A percentile compares a stretch with the other conserved stretches of the same genome.
phyloP scores from a whole-genome alignment of 2,329 filamentous ascomycete genomes.

The Aspergillus versicolor region DNA sequence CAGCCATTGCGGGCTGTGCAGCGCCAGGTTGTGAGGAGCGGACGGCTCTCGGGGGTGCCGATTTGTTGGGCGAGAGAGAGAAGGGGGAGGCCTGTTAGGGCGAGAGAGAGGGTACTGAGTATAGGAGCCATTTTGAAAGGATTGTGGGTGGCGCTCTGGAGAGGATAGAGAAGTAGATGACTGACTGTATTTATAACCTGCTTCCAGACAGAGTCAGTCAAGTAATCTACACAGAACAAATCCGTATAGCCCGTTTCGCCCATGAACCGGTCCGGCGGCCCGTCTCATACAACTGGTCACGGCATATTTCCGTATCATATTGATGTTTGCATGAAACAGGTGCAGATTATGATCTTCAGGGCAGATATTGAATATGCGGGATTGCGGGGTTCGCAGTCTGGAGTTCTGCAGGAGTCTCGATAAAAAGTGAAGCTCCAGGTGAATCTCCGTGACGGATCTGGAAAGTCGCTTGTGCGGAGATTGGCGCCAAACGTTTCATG shows the following conservation, averaged over 20 bases:
- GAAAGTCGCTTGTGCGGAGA: too few relatives aligned
- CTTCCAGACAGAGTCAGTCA: not conserved
- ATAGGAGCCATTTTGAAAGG: slow-evolving; percentile 17
- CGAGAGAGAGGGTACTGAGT: slow-evolving; percentile 7
- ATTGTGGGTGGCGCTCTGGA: not conserved
- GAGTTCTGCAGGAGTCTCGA: too few relatives aligned
- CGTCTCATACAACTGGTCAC: not conserved
- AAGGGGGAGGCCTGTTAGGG: slow-evolving; percentile 33
- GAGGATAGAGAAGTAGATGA: not conserved
- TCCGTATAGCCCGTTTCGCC: not conserved
- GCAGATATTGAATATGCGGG: not conserved
- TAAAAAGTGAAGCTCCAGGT: too few relatives aligned
- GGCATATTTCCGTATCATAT: not conserved
- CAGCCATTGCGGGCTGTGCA: slow-evolving; percentile 52
- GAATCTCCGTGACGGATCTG: too few relatives aligned
- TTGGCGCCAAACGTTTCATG: too few relatives aligned
- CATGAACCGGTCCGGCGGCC: not conserved
- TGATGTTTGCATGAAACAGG: not conserved
- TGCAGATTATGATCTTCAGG: not conserved
- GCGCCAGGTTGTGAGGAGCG: slow-evolving; percentile 50
- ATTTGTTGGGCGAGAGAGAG: slow-evolving; percentile 49
- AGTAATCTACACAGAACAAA: not conserved
- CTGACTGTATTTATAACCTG: not conserved
- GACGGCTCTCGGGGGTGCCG: slow-evolving; percentile 53
- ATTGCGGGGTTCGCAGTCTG: too few relatives aligned